These are phyloP conservation scores for Heterobasidion irregulare DNA, from an alignment of 1,284 basidiomycete genomes.

Conservation along the genomic window DNA sequence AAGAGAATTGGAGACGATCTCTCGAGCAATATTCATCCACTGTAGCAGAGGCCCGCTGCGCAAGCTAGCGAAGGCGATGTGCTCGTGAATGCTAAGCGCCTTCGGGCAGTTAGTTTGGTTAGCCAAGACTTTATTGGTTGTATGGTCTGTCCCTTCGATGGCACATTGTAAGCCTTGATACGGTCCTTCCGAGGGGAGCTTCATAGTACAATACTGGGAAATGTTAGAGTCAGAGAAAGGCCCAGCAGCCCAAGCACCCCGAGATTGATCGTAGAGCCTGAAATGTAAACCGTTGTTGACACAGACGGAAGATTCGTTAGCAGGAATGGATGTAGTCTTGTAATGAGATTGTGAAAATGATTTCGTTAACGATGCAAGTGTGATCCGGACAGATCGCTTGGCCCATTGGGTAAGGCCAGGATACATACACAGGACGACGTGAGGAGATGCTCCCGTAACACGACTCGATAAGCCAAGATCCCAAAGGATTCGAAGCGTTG, in stretches of 20 bases:
- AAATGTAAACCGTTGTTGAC: conserved; percentile 27
- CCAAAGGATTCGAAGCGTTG: conserved; percentile 28
- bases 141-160: conserved; percentile 26
- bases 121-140: conserved; percentile 34
- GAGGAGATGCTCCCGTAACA: neutral
- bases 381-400: conserved; percentile 15
- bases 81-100: conserved; percentile 26
- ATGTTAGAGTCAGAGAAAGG: conserved; percentile 13
- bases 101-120: conserved; percentile 22
- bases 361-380: conserved; percentile 15
- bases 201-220: conserved; percentile 19
- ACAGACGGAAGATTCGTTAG: conserved; percentile 13
- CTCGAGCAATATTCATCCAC: conserved; percentile 40
- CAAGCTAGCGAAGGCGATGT: conserved; percentile 30
- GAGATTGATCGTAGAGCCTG: conserved; percentile 10
- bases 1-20: conserved; percentile 26
- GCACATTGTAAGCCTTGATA: conserved; percentile 30
- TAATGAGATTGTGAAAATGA: no score
- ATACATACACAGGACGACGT: neutral
- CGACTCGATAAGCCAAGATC: conserved; percentile 17
- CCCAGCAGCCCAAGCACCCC: conserved; percentile 7
- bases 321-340: conserved; percentile 16
- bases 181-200: conserved; percentile 15
- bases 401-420: conserved; percentile 2
- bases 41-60: conserved; percentile 35